Base-by-base conservation (phyloP, 2,329 filamentous ascomycete genomes). In the Neurospora sp. region DNA sequence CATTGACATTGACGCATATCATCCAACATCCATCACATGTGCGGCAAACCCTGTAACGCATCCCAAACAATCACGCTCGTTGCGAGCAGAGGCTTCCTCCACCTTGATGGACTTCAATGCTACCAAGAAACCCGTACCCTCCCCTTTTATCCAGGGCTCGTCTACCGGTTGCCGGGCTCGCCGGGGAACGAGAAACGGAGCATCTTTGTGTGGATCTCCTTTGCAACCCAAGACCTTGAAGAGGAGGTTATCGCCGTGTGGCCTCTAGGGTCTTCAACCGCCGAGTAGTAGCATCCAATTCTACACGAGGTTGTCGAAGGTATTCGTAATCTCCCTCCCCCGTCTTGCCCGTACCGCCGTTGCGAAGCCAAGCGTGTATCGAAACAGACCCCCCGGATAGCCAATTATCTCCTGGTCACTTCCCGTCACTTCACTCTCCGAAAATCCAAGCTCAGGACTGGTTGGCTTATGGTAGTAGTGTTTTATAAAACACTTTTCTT, bases 301-400 rank as follows among this genome's bases (percentile, higher is more conserved):
- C 46, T 33, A 33, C 46, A 15, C 23, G 46, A 2, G 6, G 12
- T 33, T 6, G 23, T 28, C 12, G 0, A 33, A 33, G 46, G 46
- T 57, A 57, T 36, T 17, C 52, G 28, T 17, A 36, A 62, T 62
- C 52, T 36, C 52, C 28, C 19, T 28, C 6, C 19, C 46, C 19
- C 11, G 28, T 33, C 28, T 33, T 33, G 28, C 28, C 11, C 19
- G 46, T 52, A 19, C 15, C 52, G 52, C 52, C 28, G 28, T 62
- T 62, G 15, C 52, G 28, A 62, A 36, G 12, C 28, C 52, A 62
- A 33, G 52, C 28, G 52, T 62, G 68, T 23, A 28, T 69, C 66
- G 57, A 69, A 69, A 66, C 57, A 66, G 39, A 66, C 37, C 57
- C 52, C 52, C 19, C 57, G 66, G 39, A 66, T 69, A 69, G 68